A percentile compares a stretch with the other conserved stretches of the same genome.
These are phyloP conservation scores for Pythium aquatile DNA, from an alignment of 352 stramenopile genomes.

Conservation along the genomic window DNA sequence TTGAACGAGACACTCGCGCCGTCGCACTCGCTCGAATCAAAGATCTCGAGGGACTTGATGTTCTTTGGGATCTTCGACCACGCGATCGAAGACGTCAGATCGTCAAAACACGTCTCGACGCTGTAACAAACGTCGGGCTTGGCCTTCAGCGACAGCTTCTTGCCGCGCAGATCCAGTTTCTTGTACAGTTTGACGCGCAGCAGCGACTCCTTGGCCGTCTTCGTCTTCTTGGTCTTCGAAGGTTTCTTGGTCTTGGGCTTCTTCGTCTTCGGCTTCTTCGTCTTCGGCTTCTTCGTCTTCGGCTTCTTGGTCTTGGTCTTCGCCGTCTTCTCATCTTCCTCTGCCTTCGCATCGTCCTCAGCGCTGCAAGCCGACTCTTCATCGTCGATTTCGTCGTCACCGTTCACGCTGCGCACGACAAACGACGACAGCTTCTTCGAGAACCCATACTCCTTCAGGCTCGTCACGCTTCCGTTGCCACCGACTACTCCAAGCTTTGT, in stretches of 20 bases:
- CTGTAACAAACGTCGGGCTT: neutral
- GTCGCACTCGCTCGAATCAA: neutral
- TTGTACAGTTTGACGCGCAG: conserved; percentile 2
- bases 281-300: too few species aligned
- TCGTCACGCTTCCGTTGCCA: conserved; percentile 1
- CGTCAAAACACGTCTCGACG: neutral
- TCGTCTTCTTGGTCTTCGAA: too few species aligned
- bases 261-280: too few species aligned
- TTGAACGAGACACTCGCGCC: neutral
- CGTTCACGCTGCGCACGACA: neutral
- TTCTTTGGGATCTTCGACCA: neutral
- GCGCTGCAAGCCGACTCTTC: too few species aligned
- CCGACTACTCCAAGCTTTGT: neutral
- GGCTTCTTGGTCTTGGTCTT: too few species aligned
- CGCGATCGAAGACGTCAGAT: neutral
- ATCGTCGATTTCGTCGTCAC: neutral
- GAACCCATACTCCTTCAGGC: conserved; percentile 7
- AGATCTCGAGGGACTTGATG: neutral
- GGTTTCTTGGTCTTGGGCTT: too few species aligned
- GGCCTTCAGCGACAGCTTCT: conserved; percentile 2
- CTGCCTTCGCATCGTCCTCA: too few species aligned
- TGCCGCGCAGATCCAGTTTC: neutral
- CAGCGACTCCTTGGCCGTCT: neutral
- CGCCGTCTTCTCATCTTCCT: too few species aligned
- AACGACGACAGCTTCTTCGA: conserved; percentile 15